Percentiles rank a stretch among this genome's conserved stretches.
These are phyloP conservation scores for Leptomonas pyrrhocoris DNA, from an alignment of 208 protist genomes.

Conservation along the genomic window DNA sequence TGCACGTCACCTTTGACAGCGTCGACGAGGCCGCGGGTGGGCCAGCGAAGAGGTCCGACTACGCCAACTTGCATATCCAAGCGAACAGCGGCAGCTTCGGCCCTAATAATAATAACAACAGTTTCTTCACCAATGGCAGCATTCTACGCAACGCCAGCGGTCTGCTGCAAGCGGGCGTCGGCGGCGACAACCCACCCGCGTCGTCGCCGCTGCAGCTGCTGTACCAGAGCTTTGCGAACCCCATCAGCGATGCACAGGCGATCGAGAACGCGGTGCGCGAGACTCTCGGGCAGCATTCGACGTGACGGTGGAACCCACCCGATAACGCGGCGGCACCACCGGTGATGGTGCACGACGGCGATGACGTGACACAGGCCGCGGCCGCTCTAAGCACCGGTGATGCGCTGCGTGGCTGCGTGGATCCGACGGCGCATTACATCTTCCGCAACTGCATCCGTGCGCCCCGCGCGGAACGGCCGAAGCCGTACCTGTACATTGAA, in stretches of 20 bases:
- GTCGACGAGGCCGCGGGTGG: not conserved
- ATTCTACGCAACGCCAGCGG: slow-evolving; percentile 10
- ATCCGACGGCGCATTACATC: slow-evolving; percentile 24
- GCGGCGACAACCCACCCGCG: not conserved
- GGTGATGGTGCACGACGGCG: slow-evolving; percentile 9
- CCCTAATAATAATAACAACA: slow-evolving; percentile 16
- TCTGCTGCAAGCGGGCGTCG: not conserved
- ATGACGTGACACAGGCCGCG: not conserved
- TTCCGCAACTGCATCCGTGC: slow-evolving; percentile 43
- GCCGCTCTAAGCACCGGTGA: slow-evolving; percentile 18
- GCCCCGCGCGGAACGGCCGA: slow-evolving; percentile 11
- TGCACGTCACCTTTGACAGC: slow-evolving; percentile 14
- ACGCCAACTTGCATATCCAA: not conserved
- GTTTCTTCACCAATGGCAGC: slow-evolving; percentile 15
- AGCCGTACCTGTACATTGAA: slow-evolving; percentile 7
- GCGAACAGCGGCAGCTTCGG: slow-evolving; percentile 3
- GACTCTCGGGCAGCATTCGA: slow-evolving; percentile 29
- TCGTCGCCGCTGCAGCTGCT: slow-evolving; percentile 27
- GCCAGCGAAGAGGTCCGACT: not conserved
- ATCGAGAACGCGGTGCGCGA: slow-evolving; percentile 33
- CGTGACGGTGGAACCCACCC: slow-evolving; percentile 12
- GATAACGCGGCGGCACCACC: not conserved
- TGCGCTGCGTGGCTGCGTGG: slow-evolving; percentile 15
- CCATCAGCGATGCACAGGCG: slow-evolving; percentile 34
- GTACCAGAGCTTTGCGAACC: slow-evolving; percentile 36